These are phyloP conservation scores for Karstenula rhodostoma DNA, from an alignment of 2,329 filamentous ascomycete species.

Conservation along the genomic window DNA sequence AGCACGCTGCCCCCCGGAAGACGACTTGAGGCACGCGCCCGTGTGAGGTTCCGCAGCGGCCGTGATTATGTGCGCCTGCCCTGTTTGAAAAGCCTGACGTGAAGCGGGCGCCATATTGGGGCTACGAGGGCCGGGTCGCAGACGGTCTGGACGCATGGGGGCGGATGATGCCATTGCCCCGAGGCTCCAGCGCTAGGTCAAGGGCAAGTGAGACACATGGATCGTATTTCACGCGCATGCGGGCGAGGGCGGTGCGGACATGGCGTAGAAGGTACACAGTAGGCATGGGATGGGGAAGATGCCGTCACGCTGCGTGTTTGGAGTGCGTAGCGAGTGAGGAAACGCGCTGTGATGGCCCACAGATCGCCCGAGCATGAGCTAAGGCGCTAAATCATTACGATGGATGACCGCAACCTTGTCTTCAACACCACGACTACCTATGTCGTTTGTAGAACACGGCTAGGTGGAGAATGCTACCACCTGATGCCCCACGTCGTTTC, in stretches of 20 bases:
- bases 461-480: neutral
- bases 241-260: neutral
- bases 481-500: neutral
- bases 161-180: constrained; percentile 15
- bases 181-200: neutral
- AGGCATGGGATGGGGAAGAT: neutral
- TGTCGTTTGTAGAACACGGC: neutral
- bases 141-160: constrained; percentile 9
- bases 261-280: too few relatives aligned
- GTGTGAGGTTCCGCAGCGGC: neutral
- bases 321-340: neutral
- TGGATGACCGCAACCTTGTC: neutral
- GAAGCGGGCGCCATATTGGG: constrained; percentile 7
- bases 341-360: neutral
- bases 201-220: neutral
- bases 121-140: neutral
- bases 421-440: neutral
- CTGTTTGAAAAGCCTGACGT: constrained; percentile 1
- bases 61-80: neutral
- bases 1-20: neutral
- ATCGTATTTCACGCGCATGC: neutral
- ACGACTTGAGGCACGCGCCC: neutral
- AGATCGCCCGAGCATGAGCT: neutral
- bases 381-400: neutral
- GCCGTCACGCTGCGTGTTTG: neutral